Percentiles rank a stretch among this genome's conserved stretches.
Conservation (phyloP, 768 basidiomycete species). For the Xanthoconium purpureum region DNA sequence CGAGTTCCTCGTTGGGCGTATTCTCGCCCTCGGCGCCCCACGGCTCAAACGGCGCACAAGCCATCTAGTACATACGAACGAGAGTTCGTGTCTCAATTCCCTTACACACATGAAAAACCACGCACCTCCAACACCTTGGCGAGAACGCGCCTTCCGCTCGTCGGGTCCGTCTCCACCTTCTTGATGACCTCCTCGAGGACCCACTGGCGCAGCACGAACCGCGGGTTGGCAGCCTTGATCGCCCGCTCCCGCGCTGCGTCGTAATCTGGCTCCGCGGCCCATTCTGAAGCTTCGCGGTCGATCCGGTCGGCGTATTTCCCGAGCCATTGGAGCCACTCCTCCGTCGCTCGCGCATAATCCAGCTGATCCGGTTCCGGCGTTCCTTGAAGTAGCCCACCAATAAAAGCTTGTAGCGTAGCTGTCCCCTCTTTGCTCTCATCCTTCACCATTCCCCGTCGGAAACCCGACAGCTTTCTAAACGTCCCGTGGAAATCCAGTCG, state of each 20-base stretch:
- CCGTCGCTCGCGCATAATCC: slow-evolving; percentile 43
- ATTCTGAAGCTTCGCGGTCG: slow-evolving; percentile 46
- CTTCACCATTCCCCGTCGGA: slow-evolving; percentile 45
- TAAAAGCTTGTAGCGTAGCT: slow-evolving; percentile 37
- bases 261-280: slow-evolving; percentile 38
- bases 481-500: slow-evolving; percentile 86
- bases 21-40: slow-evolving; percentile 78
- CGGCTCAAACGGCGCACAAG: slow-evolving; percentile 74
- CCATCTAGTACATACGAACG: slow-evolving; percentile 58
- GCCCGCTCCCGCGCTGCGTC: slow-evolving; percentile 48
- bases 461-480: slow-evolving; percentile 68
- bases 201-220: slow-evolving; percentile 95
- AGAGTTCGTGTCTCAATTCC: not conserved
- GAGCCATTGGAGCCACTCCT: slow-evolving; percentile 64
- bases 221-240: slow-evolving; percentile 69
- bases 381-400: slow-evolving; percentile 43
- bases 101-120: no score
- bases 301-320: slow-evolving; percentile 58
- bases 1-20: slow-evolving; percentile 43
- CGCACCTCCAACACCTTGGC: slow-evolving; percentile 80
- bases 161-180: slow-evolving; percentile 63
- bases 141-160: slow-evolving; percentile 62
- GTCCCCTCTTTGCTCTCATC: slow-evolving; percentile 12
- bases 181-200: slow-evolving; percentile 89
- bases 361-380: slow-evolving; percentile 47